These are phyloP conservation scores for Aureobasidium leucospermi DNA, from an alignment of 2,329 filamentous ascomycete species.

Conservation along the genomic window DNA sequence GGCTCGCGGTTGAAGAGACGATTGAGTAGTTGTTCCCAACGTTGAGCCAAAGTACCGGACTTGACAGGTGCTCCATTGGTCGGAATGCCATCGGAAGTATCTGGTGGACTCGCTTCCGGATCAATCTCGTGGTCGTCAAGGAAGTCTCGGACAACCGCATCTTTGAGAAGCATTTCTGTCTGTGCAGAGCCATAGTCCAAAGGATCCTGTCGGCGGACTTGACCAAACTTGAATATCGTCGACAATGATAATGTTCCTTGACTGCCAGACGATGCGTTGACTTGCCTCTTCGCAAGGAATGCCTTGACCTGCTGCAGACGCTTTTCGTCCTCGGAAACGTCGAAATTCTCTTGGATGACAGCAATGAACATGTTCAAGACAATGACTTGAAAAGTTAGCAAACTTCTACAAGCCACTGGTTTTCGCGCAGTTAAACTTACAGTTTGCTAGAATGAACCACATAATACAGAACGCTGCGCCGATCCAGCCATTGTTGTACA, in stretches of 20 bases:
- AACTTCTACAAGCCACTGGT: neutral
- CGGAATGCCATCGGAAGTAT: neutral
- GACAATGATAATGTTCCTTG: conserved; percentile 66
- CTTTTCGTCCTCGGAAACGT: conserved; percentile 97
- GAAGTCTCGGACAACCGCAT: conserved; percentile 91
- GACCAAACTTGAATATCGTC: conserved; percentile 54
- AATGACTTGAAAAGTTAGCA: conserved; percentile 50
- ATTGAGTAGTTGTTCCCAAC: conserved; percentile 21
- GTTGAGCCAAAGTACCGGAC: conserved; percentile 6
- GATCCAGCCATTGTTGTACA: conserved; percentile 76
- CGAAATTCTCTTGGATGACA: conserved; percentile 98
- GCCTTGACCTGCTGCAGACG: conserved; percentile 92
- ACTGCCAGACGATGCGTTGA: conserved; percentile 54
- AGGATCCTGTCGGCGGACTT: conserved; percentile 66
- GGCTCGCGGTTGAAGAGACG: conserved; percentile 53
- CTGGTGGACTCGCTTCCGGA: neutral
- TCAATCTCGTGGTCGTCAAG: conserved; percentile 61
- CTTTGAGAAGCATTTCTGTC: conserved; percentile 93
- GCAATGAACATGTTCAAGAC: conserved; percentile 99
- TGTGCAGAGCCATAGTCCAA: conserved; percentile 86
- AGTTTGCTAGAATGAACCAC: conserved; percentile 93
- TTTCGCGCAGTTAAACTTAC: neutral
- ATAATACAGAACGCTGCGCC: conserved; percentile 83
- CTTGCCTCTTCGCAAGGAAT: conserved; percentile 84
- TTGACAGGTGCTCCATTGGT: neutral